Conservation (phyloP, 306 rosid species). For the Boehmeria nivea region DNA sequence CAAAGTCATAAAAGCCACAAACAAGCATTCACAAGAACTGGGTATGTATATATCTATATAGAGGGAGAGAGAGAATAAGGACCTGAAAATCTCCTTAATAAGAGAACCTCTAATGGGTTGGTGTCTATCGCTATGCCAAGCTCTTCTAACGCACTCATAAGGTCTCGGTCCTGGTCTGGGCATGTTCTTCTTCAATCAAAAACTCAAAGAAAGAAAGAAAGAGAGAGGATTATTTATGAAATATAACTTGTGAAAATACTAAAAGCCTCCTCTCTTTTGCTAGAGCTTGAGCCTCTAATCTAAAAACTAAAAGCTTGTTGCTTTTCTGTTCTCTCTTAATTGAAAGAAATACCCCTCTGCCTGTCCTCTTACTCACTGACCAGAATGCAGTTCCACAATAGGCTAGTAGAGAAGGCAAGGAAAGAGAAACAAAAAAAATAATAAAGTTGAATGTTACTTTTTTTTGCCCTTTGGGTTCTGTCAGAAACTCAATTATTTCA, state of each 20-base stretch:
- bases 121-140: constrained; percentile 84
- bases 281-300: too few species aligned
- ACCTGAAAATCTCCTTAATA: constrained; percentile 86
- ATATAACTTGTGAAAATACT: not conserved
- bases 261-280: not conserved
- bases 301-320: too few species aligned
- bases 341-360: too few species aligned
- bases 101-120: constrained; percentile 78
- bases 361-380: constrained; percentile 15
- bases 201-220: not conserved
- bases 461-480: not conserved
- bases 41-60: too few species aligned
- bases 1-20: too few species aligned
- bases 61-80: not conserved
- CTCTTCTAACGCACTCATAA: constrained; percentile 68
- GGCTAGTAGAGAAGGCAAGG: constrained; percentile 2
- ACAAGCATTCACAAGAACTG: too few species aligned
- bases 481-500: constrained; percentile 41
- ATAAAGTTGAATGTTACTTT: not conserved
- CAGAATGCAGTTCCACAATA: constrained; percentile 31
- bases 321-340: not conserved
- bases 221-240: not conserved
- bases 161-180: constrained; percentile 70
- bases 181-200: constrained; percentile 38
- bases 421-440: not conserved